phyloP scores from a whole-genome alignment of 352 stramenopile species.

The Phytophthora pistaciae region DNA sequence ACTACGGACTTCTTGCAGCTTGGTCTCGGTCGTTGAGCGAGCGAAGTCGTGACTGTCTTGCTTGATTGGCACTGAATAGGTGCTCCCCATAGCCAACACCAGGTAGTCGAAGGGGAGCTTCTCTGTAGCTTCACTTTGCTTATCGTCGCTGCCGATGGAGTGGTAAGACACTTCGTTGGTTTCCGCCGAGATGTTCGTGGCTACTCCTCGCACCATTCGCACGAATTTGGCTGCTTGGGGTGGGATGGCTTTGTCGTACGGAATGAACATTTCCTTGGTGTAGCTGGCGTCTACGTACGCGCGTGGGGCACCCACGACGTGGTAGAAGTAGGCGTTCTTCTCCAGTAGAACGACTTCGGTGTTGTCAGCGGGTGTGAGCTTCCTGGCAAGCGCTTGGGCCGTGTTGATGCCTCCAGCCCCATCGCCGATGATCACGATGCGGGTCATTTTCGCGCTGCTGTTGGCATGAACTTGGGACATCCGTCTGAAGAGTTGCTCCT shows the following conservation, averaged over 20 bases:
- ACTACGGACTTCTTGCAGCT: constrained; percentile 34
- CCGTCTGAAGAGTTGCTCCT: neutral
- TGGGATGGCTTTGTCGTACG: constrained; percentile 44
- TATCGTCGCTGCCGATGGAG: constrained; percentile 30
- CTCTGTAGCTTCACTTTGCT: constrained; percentile 13
- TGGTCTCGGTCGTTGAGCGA: constrained; percentile 30
- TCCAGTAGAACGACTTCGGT: constrained; percentile 48
- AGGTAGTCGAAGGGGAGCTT: constrained; percentile 51
- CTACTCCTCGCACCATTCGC: constrained; percentile 31
- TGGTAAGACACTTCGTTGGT: constrained; percentile 34
- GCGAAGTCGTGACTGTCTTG: constrained; percentile 26
- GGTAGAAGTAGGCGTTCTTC: constrained; percentile 50
- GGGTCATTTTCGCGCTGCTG: constrained; percentile 17
- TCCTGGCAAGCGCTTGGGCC: constrained; percentile 40
- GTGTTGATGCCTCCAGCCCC: constrained; percentile 42
- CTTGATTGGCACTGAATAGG: constrained; percentile 41
- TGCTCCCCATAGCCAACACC: constrained; percentile 47
- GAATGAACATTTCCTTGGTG: constrained; percentile 47
- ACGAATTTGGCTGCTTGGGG: constrained; percentile 24
- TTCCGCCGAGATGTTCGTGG: constrained; percentile 30
- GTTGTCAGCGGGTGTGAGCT: constrained; percentile 29
- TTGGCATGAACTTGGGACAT: constrained; percentile 25
- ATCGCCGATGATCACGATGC: constrained; percentile 46
- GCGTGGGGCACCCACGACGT: constrained; percentile 44
- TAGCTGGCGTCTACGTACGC: constrained; percentile 46